Percentiles rank a stretch among this genome's conserved stretches.
phyloP scores from a whole-genome alignment of 768 basidiomycete species.

The Boletus subparvulus region DNA sequence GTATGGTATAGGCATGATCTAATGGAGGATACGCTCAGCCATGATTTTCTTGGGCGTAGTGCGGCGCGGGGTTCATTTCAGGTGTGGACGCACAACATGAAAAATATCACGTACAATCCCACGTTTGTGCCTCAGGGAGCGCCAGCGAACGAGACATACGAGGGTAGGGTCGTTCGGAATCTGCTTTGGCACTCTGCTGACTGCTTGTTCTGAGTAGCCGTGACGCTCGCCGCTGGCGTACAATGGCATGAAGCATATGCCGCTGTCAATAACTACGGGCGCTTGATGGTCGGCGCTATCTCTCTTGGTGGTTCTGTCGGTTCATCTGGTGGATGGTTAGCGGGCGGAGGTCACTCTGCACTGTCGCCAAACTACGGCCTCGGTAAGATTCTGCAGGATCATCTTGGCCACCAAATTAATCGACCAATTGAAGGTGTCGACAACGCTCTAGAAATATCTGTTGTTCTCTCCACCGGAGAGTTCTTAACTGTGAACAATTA shows the following conservation, averaged over 20 bases:
- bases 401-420: background rate
- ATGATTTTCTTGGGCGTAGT: constrained; percentile 43
- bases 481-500: constrained; percentile 39
- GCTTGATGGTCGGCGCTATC: constrained; percentile 46
- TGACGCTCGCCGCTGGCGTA: constrained; percentile 43
- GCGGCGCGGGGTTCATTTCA: constrained; percentile 38
- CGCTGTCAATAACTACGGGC: constrained; percentile 36
- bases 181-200: background rate
- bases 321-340: constrained; percentile 50
- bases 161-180: constrained; percentile 18
- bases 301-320: constrained; percentile 43
- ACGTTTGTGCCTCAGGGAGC: constrained; percentile 36
- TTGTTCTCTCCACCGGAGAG: constrained; percentile 45
- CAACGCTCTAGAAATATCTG: constrained; percentile 45
- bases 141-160: constrained; percentile 10
- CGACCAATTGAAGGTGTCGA: constrained; percentile 39
- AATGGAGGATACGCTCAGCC: constrained; percentile 16
- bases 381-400: constrained; percentile 25
- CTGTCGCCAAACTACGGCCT: constrained; percentile 44
- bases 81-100: constrained; percentile 45
- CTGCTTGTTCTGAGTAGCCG: constrained; percentile 26
- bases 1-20: background rate
- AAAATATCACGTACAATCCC: constrained; percentile 37
- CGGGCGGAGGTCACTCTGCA: constrained; percentile 49
- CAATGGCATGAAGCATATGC: constrained; percentile 49